Evolutionary conservation across 225 moss, liverwort and hornwort species (phyloP), one percentile per base, ranked within the genome.

Genomic region (Polytrichum commune): DNA sequence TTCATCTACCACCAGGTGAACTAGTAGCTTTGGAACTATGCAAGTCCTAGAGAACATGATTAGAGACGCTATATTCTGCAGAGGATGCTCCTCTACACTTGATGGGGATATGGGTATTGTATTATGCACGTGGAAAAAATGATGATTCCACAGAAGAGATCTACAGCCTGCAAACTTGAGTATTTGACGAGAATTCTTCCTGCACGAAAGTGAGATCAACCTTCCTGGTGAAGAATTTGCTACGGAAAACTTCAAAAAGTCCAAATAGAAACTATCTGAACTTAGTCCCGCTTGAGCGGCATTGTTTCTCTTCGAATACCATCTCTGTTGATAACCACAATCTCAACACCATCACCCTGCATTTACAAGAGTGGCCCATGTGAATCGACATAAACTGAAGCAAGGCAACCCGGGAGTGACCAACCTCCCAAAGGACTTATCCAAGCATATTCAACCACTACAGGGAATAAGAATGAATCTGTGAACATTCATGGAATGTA

Each of bases 311-410:
- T 83, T 69, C 86, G 80, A 30, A 81, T 81, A 32, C 86, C 86
- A 1, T 78, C 57, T 63, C 75, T 83, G 76, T 86, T 86, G 6
- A 86, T 75, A 62, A 86, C 71, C 68, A 83, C 76, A 63, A 86
- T 83, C 83, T 86, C 86, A 73, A 86, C 80, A 71, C 76, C 83
- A 32, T 86, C 86, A 64, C 86, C 86, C 86, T 86, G 83, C 75
- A 67, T 28, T 23, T 60, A 60, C n/a, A 60, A 16, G 2, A 5
- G 60, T 7, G 60, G 2, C 7, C 22, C 3, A 9, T 24, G 22
- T 60, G 8, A 60, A 24, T 60, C 16, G 16, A 13, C 46, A 46
- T 16, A 13, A 46, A 46, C 46, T 46, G 46, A 46, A 3, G 16
- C 16, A 16, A 46, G 46, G 46, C 46, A 46, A 46, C 16, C 9